These are phyloP conservation scores for Neurospora sp. DNA, from an alignment of 2,329 filamentous ascomycete species.

Conservation along the genomic window DNA sequence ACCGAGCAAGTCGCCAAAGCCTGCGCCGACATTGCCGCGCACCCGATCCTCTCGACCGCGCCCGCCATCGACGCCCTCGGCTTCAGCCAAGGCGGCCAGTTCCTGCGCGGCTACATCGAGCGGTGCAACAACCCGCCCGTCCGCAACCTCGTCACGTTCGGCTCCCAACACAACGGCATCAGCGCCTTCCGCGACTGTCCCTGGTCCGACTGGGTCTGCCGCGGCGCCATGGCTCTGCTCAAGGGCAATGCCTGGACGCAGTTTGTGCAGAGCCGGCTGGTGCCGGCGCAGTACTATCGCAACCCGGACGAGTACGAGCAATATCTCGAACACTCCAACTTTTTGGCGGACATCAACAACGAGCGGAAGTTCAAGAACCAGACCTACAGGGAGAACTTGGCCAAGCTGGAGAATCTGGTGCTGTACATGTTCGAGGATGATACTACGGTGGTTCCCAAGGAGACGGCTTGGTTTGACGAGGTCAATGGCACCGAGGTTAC, in stretches of 20 bases:
- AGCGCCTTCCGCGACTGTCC: conserved; percentile 68
- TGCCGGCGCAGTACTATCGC: conserved; percentile 93
- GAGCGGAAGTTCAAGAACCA: conserved; percentile 68
- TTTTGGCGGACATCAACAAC: conserved; percentile 93
- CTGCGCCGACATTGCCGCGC: conserved; percentile 63
- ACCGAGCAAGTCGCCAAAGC: conserved; percentile 67
- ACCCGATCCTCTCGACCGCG: conserved; percentile 73
- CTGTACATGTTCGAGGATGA: conserved; percentile 90
- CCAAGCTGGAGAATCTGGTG: conserved; percentile 63
- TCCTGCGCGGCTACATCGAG: conserved; percentile 85
- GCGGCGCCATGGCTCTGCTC: conserved; percentile 67
- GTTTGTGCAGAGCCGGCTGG: conserved; percentile 68
- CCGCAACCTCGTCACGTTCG: conserved; percentile 75
- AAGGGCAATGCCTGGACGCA: conserved; percentile 70
- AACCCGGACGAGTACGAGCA: conserved; percentile 55
- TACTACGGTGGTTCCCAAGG: conserved; percentile 76
- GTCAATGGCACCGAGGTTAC: conserved; percentile 63
- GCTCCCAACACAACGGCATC: conserved; percentile 89
- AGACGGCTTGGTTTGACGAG: conserved; percentile 85
- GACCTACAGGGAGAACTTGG: conserved; percentile 63
- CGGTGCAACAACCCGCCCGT: conserved; percentile 72
- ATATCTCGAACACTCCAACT: conserved; percentile 77
- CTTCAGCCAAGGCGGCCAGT: conserved; percentile 93
- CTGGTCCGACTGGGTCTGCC: conserved; percentile 68
- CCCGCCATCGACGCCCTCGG: conserved; percentile 84